Evolutionary conservation across 495 filamentous ascomycete genomes (phyloP).

Genomic region (Neurospora intermedia): DNA sequence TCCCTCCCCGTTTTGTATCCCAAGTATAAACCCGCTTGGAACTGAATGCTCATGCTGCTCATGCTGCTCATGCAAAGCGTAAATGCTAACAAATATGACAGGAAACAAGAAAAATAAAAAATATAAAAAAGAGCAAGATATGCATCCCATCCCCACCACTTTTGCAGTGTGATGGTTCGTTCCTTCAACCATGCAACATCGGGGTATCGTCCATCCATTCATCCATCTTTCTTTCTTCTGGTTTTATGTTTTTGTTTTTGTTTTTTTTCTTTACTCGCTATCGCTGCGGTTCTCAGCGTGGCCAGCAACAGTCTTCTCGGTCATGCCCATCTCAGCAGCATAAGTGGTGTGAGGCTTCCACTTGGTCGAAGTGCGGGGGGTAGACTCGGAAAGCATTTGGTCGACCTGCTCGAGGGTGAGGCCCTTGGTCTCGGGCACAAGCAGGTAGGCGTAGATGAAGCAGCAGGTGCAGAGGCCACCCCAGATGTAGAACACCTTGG

Average conservation of each 20-base stretch:
- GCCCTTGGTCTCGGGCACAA: conserved; percentile 78
- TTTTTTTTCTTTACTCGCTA: not conserved
- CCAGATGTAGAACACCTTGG: conserved; percentile 74
- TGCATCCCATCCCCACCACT: not conserved
- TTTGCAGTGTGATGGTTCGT: not conserved
- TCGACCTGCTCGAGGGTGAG: conserved; percentile 85
- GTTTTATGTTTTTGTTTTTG: not conserved
- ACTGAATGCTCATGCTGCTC: not conserved
- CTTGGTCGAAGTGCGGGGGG: conserved; percentile 51
- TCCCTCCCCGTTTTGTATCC: not conserved
- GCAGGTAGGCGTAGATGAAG: conserved; percentile 64
- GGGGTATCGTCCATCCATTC: not conserved
- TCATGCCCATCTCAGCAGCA: conserved; percentile 28
- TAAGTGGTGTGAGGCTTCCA: conserved; percentile 66
- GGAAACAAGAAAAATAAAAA: not conserved
- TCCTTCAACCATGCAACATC: not conserved
- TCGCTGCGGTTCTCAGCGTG: conserved; percentile 13
- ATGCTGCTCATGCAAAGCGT: not conserved
- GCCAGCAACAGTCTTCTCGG: conserved; percentile 10
- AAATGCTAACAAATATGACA: not conserved
- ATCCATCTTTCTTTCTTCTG: not conserved
- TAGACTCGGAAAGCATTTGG: conserved; percentile 73
- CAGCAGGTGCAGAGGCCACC: conserved; percentile 52
- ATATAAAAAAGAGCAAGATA: not conserved
- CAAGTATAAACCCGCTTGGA: not conserved